Conservation (phyloP, 73 alveolate genomes). For the Paramecium biaurelia region DNA sequence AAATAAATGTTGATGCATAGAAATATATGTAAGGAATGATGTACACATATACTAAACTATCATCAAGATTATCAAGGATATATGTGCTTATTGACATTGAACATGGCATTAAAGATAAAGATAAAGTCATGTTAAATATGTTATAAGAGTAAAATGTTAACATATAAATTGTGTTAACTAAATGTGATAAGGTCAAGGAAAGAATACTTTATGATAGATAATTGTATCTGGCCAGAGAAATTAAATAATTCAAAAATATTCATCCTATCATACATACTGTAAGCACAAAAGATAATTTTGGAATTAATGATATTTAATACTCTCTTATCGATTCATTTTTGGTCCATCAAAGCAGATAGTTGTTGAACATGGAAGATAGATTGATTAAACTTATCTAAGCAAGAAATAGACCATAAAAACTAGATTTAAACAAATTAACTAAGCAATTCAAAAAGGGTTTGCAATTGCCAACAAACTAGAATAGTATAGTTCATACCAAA, state of each 20-base stretch:
- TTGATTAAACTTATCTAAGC: neutral
- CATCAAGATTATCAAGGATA: conserved; percentile 29
- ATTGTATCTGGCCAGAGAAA: neutral
- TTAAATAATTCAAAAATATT: neutral
- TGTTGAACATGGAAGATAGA: neutral
- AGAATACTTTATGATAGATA: neutral
- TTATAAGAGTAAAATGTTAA: neutral
- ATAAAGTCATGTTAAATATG: neutral
- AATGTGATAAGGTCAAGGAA: neutral
- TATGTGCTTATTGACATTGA: conserved; percentile 17
- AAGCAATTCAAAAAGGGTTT: neutral
- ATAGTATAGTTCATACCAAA: neutral
- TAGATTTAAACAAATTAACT: neutral
- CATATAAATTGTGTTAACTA: neutral
- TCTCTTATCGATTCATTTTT: neutral
- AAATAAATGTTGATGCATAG: neutral
- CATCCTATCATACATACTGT: neutral
- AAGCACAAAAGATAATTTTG: neutral
- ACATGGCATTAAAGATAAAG: conserved; percentile 8
- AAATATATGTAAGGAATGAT: neutral
- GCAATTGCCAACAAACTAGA: neutral
- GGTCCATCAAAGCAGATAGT: neutral
- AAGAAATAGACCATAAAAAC: neutral
- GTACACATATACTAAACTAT: neutral
- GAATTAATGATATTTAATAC: neutral